phyloP scores from a whole-genome alignment of 2,329 filamentous ascomycete species.

The Salinomyces thailandicus region DNA sequence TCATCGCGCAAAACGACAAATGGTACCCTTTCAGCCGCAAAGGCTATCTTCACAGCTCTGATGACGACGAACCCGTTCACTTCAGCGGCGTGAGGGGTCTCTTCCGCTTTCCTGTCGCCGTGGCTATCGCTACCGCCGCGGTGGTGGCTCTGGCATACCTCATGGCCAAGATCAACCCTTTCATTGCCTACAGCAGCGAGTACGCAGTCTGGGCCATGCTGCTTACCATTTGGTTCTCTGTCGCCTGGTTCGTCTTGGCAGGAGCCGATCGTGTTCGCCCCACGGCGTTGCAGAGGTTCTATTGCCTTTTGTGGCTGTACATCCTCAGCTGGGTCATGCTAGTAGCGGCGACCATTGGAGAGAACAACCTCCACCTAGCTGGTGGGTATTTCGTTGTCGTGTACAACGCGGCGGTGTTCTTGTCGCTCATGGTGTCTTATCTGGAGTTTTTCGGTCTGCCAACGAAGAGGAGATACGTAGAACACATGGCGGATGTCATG shows the following conservation, averaged over 20 bases:
- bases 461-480: conserved; percentile 58
- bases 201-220: conserved; percentile 84
- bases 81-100: conserved; percentile 72
- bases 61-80: conserved; percentile 47
- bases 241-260: conserved; percentile 73
- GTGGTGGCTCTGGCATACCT: conserved; percentile 64
- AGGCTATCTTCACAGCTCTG: conserved; percentile 49
- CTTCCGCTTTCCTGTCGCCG: conserved; percentile 70
- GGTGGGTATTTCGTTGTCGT: conserved; percentile 75
- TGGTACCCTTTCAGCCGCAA: conserved; percentile 76
- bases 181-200: conserved; percentile 80
- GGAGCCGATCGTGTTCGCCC: conserved; percentile 71
- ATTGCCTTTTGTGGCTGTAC: conserved; percentile 77
- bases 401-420: conserved; percentile 63
- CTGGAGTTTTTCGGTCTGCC: conserved; percentile 67
- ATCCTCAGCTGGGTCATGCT: conserved; percentile 61
- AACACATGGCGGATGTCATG: conserved; percentile 32
- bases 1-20: conserved; percentile 63
- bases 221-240: conserved; percentile 65
- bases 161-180: conserved; percentile 71
- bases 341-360: conserved; percentile 62
- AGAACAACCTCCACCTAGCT: conserved; percentile 60
- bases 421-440: conserved; percentile 64
- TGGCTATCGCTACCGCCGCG: conserved; percentile 56
- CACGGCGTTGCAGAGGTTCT: conserved; percentile 74